Percentiles rank a stretch among this genome's conserved stretches.
Conservation (phyloP, 805 yeast genomes). For the Tetrapisispora pingtungensis region DNA sequence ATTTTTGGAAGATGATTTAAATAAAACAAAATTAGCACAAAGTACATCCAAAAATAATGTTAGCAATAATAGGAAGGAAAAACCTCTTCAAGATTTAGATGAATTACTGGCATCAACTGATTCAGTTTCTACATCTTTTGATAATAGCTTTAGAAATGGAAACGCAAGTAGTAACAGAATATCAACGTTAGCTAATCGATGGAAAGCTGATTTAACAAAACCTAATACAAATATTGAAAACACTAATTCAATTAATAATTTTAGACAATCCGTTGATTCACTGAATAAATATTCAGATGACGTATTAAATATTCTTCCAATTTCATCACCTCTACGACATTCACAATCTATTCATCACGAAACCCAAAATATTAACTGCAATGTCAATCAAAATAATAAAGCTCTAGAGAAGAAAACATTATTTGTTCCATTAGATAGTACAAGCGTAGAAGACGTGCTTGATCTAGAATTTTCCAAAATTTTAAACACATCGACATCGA, state of each 20-base stretch:
- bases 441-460: neutral
- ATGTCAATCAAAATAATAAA: neutral
- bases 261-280: neutral
- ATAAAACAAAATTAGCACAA: slow-evolving; percentile 1
- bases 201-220: neutral
- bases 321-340: slow-evolving; percentile 9
- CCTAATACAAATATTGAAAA: neutral
- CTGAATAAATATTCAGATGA: slow-evolving; percentile 4
- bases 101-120: neutral
- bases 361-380: neutral
- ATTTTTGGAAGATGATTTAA: slow-evolving; percentile 15
- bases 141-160: neutral
- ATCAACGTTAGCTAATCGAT: neutral
- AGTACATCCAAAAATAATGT: neutral
- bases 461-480: neutral
- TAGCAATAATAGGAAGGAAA: neutral
- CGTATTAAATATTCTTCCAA: slow-evolving; percentile 6
- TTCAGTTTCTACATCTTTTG: neutral
- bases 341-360: neutral
- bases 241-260: neutral
- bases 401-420: neutral
- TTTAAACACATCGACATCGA: neutral
- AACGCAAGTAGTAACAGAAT: neutral
- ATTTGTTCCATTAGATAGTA: neutral
- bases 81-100: neutral